Evolutionary conservation across 1,284 basidiomycete species (phyloP), one percentile per base, ranked within the genome.

Genomic region (Porogramme epimiltina): DNA sequence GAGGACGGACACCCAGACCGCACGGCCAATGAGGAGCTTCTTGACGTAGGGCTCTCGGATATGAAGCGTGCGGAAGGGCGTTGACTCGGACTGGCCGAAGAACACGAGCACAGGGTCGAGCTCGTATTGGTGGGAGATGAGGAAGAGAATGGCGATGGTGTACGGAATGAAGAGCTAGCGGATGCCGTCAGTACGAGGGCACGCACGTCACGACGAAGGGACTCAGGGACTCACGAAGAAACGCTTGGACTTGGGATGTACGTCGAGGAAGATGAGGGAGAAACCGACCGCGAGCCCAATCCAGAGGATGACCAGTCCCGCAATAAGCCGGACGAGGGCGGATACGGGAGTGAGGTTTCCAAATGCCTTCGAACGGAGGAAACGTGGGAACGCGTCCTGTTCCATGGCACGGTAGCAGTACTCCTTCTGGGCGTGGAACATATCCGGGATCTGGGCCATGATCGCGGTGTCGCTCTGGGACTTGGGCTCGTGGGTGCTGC

Each of bases 351-450:
- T 98, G 50, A 99, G 75, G 71, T 99, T 99, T 37, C 94, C 93
- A 67, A 98, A 99, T 9, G 95, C 95, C 73, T 99, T 99, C 4
- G 93, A 87, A 50, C 96, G 83, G 48, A 99, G 75, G 81, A 99
- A 99, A 3, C 95, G 82, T 41, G 94, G 93, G 77, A 96, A 98
- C n/a, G 93, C 91, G 66, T 98, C 95, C 70, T 95, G 90, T 69
- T 98, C 95, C 87, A 98, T 96, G 4, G 93, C 93, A 48, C 93
- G 82, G 79, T 96, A 97, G 66, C 95, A 94, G 67, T 97, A 98
- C 66, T 97, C 93, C 76, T 99, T 98, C 73, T 98, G 96, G 2
- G 87, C 76, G 68, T 98, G 93, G 76, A 98, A 99, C 78, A 98
- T 90, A 70, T 98, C 96, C 11, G 96, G 95, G 39, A 99, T 88